Evolutionary conservation across 2,329 filamentous ascomycete species (phyloP).

Genomic region (Aspergillus novoparasiticus): DNA sequence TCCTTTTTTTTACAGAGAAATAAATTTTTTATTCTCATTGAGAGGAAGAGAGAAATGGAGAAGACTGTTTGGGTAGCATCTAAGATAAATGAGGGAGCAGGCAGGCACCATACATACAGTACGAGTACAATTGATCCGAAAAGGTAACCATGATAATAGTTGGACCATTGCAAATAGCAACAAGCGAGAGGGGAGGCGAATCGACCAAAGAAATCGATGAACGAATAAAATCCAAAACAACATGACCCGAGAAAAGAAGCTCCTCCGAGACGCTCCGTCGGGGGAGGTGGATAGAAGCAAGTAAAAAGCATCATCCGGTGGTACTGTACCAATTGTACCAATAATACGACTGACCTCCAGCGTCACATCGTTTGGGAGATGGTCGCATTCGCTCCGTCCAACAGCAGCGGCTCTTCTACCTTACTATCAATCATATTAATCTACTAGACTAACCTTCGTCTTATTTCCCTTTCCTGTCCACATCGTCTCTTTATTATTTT

Average conservation of each 20-base stretch:
- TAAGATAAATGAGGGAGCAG: background rate
- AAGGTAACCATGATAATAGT: background rate
- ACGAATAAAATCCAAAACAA: background rate
- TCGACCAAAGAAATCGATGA: background rate
- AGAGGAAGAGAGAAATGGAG: background rate
- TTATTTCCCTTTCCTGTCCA: constrained; percentile 2
- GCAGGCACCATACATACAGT: background rate
- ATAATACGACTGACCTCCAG: constrained; percentile 23
- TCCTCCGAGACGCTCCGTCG: constrained; percentile 4
- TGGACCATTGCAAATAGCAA: background rate
- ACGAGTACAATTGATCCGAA: background rate
- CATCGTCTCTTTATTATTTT: constrained; percentile 12
- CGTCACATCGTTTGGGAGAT: constrained; percentile 40
- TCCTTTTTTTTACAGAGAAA: background rate
- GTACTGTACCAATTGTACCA: constrained; percentile 1
- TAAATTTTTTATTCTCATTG: background rate
- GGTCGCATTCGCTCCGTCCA: constrained; percentile 34
- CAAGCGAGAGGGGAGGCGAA: background rate
- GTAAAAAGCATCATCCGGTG: constrained; percentile 2
- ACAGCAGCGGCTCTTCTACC: constrained; percentile 13
- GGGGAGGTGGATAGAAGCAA: constrained; percentile 5
- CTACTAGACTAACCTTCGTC: constrained; percentile 2
- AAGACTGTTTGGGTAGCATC: background rate
- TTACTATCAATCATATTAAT: constrained; percentile 1
- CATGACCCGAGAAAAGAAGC: background rate